phyloP scores from a whole-genome alignment of 1,284 basidiomycete species.

The Rhodotorula sp. region DNA sequence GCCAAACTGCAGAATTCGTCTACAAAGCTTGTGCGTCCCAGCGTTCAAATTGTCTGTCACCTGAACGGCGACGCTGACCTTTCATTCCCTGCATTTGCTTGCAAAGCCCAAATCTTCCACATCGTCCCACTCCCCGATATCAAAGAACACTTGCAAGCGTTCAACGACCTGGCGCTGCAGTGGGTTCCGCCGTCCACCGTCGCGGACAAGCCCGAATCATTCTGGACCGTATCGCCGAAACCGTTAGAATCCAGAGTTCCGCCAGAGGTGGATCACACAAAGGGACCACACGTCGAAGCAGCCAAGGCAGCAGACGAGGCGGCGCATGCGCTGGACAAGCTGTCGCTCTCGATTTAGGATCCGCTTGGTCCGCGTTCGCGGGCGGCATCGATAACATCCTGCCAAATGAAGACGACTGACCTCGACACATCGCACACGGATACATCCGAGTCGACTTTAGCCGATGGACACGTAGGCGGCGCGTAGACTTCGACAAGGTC shows the following conservation, averaged over 20 bases:
- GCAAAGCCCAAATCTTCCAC: conserved; percentile 24
- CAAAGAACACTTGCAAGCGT: conserved; percentile 35
- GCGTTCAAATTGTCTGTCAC: neutral
- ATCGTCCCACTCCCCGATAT: conserved; percentile 24
- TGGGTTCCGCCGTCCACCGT: conserved; percentile 9
- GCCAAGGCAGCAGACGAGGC: neutral
- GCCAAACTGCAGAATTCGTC: conserved; percentile 18
- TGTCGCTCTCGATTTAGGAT: neutral
- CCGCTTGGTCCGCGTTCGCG: no score
- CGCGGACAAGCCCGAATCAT: neutral
- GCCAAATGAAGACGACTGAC: no score
- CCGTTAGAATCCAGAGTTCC: no score
- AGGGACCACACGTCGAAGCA: no score
- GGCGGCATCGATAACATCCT: no score
- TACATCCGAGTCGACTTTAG: no score
- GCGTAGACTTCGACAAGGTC: no score
- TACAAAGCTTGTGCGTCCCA: conserved; percentile 18
- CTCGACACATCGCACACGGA: no score
- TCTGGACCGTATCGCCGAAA: neutral
- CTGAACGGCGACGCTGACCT: neutral
- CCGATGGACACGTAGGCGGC: no score
- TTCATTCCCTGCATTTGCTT: neutral
- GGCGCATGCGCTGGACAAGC: neutral
- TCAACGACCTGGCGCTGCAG: conserved; percentile 40
- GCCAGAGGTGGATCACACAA: no score